Evolutionary conservation across 192 early-diverging fungal species (phyloP), one percentile per base, ranked within the genome.

Genomic region (Backusella macrospora): DNA sequence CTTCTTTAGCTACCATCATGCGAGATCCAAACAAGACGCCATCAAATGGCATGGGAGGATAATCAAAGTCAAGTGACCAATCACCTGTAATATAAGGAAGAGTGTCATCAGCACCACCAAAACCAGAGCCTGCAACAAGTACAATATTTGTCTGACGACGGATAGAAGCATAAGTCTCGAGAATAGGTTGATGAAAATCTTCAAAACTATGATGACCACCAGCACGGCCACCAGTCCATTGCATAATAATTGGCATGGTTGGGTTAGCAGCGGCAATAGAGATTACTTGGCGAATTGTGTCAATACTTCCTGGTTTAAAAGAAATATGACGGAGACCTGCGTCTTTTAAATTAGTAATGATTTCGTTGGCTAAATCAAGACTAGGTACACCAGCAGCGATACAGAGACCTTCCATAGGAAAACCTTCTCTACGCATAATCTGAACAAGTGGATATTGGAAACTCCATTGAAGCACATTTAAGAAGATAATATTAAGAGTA

Each of bases 171-270:
- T 90, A 98, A 0, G 94, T 92, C 75, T 93, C 90, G 4, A 98
- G 77, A 73, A 98, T 91, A 48, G 96, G 95, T 74, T 89, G 88
- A 81, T 97, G 95, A 79, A 96, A 92, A 84, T 98, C 95, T 84
- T 97, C 97, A 70, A 92, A 97, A 73, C 92, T 94, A 87, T 98
- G 95, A 82, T 98, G 97, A 16, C 97, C 97, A 74, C 96, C 97
- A 48, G 90, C 95, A 75, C 96, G 90, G 26, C 96, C 96, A 83
- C 96, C 96, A 29, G 96, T 98, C 96, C 96, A 98, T 82, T 98
- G 96, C 68, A 97, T 84, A 62, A 97, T 85, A 55, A 98, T 87
- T 7, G 95, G 93, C 86, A 95, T 95, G 46, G 88, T 88, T 3
- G 90, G 90, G 72, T 93, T 87, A 39, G 87, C 85, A 70, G 90